Evolutionary conservation across 306 rosid genomes (phyloP).

Genomic region (Cucurbita moschata): DNA sequence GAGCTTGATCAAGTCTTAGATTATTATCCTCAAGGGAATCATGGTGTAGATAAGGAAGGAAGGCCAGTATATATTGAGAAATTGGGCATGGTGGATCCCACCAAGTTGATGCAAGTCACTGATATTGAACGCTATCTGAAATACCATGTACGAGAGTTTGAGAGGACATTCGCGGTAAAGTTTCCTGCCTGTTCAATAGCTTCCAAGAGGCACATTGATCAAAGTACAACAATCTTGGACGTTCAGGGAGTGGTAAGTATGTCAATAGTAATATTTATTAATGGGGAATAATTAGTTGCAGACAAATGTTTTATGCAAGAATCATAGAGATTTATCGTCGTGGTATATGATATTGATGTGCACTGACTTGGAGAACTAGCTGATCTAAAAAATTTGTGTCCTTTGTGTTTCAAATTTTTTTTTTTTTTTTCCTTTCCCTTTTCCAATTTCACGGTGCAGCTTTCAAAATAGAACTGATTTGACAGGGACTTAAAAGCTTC

Average conservation of each 20-base stretch:
- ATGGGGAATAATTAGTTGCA: not conserved
- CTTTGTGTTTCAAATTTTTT: not conserved
- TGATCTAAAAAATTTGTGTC: not conserved
- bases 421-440: not conserved
- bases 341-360: not conserved
- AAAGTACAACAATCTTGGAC: conserved; percentile 84
- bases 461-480: not conserved
- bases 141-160: conserved; percentile 74
- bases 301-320: not conserved
- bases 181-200: conserved; percentile 91
- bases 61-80: conserved; percentile 78
- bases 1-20: conserved; percentile 52
- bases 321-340: not conserved
- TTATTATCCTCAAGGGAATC: conserved; percentile 89
- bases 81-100: conserved; percentile 57
- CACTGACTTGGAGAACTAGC: not conserved
- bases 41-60: conserved; percentile 93
- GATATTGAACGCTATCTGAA: conserved; percentile 71
- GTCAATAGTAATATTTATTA: not conserved
- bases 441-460: not conserved
- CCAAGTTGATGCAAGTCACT: conserved; percentile 69
- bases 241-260: conserved; percentile 88
- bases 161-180: conserved; percentile 57
- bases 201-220: conserved; percentile 83
- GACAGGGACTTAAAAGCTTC: conserved; percentile 74